Conservation (phyloP, 371 early-diverging fungal genomes). For the Chytridium lagenaria region DNA sequence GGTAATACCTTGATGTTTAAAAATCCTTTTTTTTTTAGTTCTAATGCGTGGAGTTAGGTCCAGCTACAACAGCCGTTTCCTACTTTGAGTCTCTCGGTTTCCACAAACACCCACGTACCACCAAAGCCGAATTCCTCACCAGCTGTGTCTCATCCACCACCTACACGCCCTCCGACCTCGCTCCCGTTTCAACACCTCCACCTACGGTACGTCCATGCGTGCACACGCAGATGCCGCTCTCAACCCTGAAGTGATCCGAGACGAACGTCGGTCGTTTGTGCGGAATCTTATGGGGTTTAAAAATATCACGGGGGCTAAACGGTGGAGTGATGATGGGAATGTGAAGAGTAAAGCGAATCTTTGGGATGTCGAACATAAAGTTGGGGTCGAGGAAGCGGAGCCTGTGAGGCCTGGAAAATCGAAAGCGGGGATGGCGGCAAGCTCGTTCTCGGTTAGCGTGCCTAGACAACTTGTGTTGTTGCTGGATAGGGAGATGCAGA, state of each 20-base stretch:
- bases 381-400: background rate
- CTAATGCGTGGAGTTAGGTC: conserved; percentile 37
- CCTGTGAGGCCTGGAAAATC: background rate
- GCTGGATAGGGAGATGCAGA: conserved; percentile 19
- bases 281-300: background rate
- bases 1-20: conserved; percentile 34
- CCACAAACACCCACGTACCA: conserved; percentile 27
- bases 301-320: conserved; percentile 13
- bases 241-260: background rate
- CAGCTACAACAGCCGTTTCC: conserved; percentile 15
- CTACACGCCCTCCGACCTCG: conserved; percentile 16
- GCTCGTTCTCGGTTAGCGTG: background rate
- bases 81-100: conserved; percentile 33
- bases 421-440: background rate
- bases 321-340: background rate
- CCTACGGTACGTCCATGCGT: conserved; percentile 2
- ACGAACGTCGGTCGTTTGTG: background rate
- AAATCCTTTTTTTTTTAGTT: background rate
- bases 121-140: conserved; percentile 31
- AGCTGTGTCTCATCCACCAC: background rate
- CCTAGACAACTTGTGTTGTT: conserved; percentile 16
- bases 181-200: background rate
- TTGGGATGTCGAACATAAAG: background rate
- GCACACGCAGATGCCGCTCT: background rate
- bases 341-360: background rate